Conservation (phyloP, 2,329 filamentous ascomycete genomes). For the Arthrobotrys pseudoclavata region DNA sequence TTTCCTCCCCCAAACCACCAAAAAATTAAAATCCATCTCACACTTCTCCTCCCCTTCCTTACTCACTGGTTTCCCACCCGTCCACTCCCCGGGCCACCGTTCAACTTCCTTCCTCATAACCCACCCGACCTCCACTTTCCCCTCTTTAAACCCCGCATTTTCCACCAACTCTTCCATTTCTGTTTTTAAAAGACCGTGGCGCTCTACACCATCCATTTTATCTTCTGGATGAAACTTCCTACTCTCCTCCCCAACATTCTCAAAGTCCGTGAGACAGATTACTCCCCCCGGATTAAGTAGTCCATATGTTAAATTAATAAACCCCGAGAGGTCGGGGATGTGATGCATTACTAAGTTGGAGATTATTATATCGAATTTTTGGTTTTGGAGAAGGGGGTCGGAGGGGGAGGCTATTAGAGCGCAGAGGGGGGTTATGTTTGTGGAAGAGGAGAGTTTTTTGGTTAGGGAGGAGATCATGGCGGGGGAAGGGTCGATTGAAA, state of each 20-base stretch:
- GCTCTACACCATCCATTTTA: conserved; percentile 71
- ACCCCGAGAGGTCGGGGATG: conserved; percentile 68
- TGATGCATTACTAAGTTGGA: conserved; percentile 73
- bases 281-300: conserved; percentile 69
- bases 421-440: conserved; percentile 69
- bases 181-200: conserved; percentile 69
- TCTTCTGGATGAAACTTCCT: conserved; percentile 70
- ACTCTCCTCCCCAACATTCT: conserved; percentile 71
- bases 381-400: conserved; percentile 67
- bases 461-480: conserved; percentile 72
- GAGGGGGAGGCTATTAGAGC: conserved; percentile 67
- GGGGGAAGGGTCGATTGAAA: conserved; percentile 71
- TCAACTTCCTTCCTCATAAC: conserved; percentile 70
- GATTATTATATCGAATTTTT: conserved; percentile 70
- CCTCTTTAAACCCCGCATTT: conserved; percentile 70
- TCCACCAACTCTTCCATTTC: conserved; percentile 68
- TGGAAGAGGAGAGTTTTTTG: conserved; percentile 66
- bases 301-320: conserved; percentile 69
- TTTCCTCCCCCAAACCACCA: conserved; percentile 66
- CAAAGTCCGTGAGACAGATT: conserved; percentile 72
- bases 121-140: conserved; percentile 69
- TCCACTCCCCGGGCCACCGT: conserved; percentile 67
- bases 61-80: conserved; percentile 64
- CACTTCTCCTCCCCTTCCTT: conserved; percentile 60
- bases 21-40: conserved; percentile 66